phyloP scores from a whole-genome alignment of 371 early-diverging fungal genomes.

The Lichtheimia hyalospora region DNA sequence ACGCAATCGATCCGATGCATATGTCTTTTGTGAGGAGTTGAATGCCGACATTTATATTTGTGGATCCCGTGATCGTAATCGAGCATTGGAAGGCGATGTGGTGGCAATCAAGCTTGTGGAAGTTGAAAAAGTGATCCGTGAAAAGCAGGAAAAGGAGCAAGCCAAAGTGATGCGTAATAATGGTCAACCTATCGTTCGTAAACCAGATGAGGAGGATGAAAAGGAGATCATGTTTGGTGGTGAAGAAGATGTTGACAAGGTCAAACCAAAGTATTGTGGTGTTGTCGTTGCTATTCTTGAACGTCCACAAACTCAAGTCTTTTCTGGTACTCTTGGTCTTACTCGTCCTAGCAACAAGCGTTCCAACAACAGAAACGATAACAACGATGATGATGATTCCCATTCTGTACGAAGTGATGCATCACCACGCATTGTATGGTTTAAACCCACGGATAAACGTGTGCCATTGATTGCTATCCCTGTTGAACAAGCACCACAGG shows the following conservation, averaged over 20 bases:
- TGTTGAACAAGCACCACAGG: constrained; percentile 63
- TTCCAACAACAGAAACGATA: constrained; percentile 23
- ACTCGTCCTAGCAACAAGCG: constrained; percentile 58
- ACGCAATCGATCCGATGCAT: constrained; percentile 78
- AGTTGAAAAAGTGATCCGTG: constrained; percentile 55
- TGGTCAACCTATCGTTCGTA: constrained; percentile 39
- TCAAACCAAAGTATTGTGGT: constrained; percentile 63
- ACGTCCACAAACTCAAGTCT: constrained; percentile 59
- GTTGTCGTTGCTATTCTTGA: constrained; percentile 65
- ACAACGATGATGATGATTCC: constrained; percentile 23
- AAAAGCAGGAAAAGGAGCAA: constrained; percentile 55
- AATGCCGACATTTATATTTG: constrained; percentile 78
- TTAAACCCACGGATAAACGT: constrained; percentile 81
- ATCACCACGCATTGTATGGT: constrained; percentile 72
- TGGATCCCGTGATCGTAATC: constrained; percentile 77
- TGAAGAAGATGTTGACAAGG: constrained; percentile 52
- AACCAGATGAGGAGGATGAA: constrained; percentile 55
- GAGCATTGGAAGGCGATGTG: constrained; percentile 86
- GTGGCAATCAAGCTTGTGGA: constrained; percentile 78
- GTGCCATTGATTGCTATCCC: constrained; percentile 79
- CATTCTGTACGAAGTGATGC: constrained; percentile 8
- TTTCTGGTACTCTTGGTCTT: constrained; percentile 60
- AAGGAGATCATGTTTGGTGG: constrained; percentile 53
- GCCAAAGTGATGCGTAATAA: constrained; percentile 45
- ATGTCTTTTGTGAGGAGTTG: constrained; percentile 71